Percentiles rank a stretch among this genome's conserved stretches.
Conservation (phyloP, 345 rosid species). For the Gossypium longicalyx region DNA sequence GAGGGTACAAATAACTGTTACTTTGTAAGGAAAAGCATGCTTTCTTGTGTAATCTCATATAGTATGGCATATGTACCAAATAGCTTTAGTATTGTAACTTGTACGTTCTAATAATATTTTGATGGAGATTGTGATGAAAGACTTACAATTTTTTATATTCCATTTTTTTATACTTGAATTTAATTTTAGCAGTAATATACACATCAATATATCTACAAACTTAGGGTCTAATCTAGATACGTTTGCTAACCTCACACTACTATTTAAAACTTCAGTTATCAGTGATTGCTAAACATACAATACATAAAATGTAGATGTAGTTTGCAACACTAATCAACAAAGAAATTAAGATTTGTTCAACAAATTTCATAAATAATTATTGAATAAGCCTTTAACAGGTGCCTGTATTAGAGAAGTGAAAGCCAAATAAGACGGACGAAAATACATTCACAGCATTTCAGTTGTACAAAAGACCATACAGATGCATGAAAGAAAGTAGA, state of each 20-base stretch:
- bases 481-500: not conserved
- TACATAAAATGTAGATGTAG: not conserved
- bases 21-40: not conserved
- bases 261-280: not conserved
- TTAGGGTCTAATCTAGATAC: not conserved
- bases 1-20: not conserved
- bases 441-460: not conserved
- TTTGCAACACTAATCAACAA: not conserved
- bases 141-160: not conserved
- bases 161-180: not conserved
- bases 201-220: not conserved
- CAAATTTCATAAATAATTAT: not conserved
- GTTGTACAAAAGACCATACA: not conserved
- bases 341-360: not conserved
- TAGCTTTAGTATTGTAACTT: not conserved
- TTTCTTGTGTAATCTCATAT: not conserved
- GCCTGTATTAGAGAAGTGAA: not conserved
- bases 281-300: not conserved
- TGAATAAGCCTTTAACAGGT: not conserved
- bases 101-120: not conserved
- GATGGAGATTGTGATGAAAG: slow-evolving; percentile 1
- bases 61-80: not conserved
- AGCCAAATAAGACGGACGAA: not conserved
- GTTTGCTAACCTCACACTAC: not conserved
- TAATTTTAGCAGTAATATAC: not conserved